Evolutionary conservation across 1,139 yeast species (phyloP), one percentile per base, ranked within the genome.

Genomic region (Scheffersomyces cryptocercus): DNA sequence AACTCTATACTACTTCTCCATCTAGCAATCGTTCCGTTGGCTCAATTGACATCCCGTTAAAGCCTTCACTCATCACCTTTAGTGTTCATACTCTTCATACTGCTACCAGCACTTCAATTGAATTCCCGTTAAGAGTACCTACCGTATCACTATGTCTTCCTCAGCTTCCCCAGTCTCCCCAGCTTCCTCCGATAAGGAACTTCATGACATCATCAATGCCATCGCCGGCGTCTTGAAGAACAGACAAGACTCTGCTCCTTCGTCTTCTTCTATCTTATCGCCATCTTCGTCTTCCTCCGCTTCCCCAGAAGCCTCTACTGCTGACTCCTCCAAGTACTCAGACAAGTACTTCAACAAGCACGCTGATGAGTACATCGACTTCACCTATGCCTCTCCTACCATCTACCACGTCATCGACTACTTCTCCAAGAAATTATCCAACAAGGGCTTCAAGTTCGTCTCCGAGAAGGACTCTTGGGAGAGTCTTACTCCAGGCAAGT

Each of bases 371-470:
- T 84, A 81, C 58, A 73, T 83, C 38, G 75, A 78, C 40, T 84
- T 83, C 64, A 81, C 86, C 38, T 75, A 76, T 52, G 59, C 68
- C 29, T 77, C 75, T 52, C 89, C 89, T 36, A 83, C 88, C 13
- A 79, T 81, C 24, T 82, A 67, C 64, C 88, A 83, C 54, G 85
- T 77, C 20, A 77, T 81, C 9, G 54, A 68, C 14, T 65, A 69
- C 53, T 75, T 81, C 50, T 55, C 73, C 39, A 53, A 64, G 20
- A 53, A 70, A 37, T 64, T 84, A 41, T 68, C 68, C 36, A 58
- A 65, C 1, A 71, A 75, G 36, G 88, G 87, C 2, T 84, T 82
- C 60, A 61, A 55, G 16, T 81, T 75, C 56, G 50, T 83, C 15
- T 66, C 78, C 29, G 88, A 83, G 54, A 75, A 70, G 54, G 65